Evolutionary conservation across 371 early-diverging fungal genomes (phyloP), one percentile per base, ranked within the genome.

Genomic region (Mortierella polycephala): DNA sequence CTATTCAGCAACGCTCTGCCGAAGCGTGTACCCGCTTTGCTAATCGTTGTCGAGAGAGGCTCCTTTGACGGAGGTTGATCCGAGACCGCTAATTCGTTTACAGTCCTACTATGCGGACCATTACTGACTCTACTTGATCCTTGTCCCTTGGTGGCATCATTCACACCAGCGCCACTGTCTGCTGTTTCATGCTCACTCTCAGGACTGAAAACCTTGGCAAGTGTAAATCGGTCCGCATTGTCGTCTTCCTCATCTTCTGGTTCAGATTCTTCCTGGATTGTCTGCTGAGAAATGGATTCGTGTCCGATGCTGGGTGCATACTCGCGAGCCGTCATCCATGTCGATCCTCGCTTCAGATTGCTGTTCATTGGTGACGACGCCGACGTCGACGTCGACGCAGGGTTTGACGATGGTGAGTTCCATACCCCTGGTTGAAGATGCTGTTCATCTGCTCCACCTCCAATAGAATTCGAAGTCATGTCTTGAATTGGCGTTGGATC

Each of bases 271-370:
- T 76, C 75, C 30, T 53, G 21, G 7, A 75, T 66, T 7, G 60
- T 53, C 12, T 58, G 64, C 20, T 52, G 53, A 6, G 60, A 53
- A 3, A 67, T 18, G 7, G 71, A 76, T 10, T 60, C 61, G 14
- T 55, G 71, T 5, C 69, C 66, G 3, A 57, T 23, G 54, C 64
- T 76, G 12, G 76, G 63, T 2, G 61, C 37, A 41, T 67, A 65
- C 21, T 76, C 76, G 14, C 67, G 62, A 14, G 76, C 76, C 7
- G 76, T 76, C 10, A 60, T 45, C 76, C 76, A 76, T 0, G 76
- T 71, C 21, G 62, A 42, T 6, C 67, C 76, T n/a, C 71, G 62
- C 51, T 71, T 55, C 13, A 57, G 10, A 7, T 62, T 50, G 44
- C 41, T 54, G 39, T 40, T 62, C 51, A 39, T 55, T 9, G 67